Percentiles rank a stretch among this genome's conserved stretches.
Conservation (phyloP, 805 yeast genomes). For the Teunomyces atbi region DNA sequence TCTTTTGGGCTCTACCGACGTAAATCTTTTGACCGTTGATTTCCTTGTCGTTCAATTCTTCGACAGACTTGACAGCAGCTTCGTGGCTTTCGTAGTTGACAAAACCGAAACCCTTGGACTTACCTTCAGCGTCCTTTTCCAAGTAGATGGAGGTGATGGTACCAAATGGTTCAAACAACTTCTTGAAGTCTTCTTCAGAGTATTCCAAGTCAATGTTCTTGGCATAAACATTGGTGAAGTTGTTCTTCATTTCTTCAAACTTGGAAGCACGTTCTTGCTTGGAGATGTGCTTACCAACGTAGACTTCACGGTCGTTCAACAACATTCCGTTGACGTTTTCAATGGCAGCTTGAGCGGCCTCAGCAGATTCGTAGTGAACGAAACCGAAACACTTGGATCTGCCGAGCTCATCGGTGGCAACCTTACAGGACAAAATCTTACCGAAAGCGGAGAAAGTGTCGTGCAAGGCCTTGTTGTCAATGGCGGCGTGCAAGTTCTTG, state of each 20-base stretch:
- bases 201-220: slow-evolving; percentile 80
- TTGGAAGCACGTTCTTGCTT: slow-evolving; percentile 93
- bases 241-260: slow-evolving; percentile 84
- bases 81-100: slow-evolving; percentile 88
- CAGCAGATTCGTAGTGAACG: slow-evolving; percentile 92
- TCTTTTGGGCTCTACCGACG: slow-evolving; percentile 99
- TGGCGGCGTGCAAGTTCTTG: slow-evolving; percentile 97
- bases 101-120: slow-evolving; percentile 94
- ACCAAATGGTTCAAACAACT: slow-evolving; percentile 73
- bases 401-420: slow-evolving; percentile 91
- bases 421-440: slow-evolving; percentile 92
- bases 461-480: slow-evolving; percentile 97
- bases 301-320: slow-evolving; percentile 93
- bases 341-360: slow-evolving; percentile 91
- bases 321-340: slow-evolving; percentile 98
- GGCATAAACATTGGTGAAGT: slow-evolving; percentile 93
- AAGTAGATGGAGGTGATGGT: slow-evolving; percentile 77
- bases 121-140: slow-evolving; percentile 80
- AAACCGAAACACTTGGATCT: slow-evolving; percentile 94
- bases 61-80: slow-evolving; percentile 88
- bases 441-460: slow-evolving; percentile 98
- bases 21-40: slow-evolving; percentile 80
- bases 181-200: slow-evolving; percentile 67
- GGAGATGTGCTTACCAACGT: slow-evolving; percentile 90
- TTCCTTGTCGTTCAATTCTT: slow-evolving; percentile 84